Evolutionary conservation across 208 protist genomes (phyloP).

Genomic region (Kentomonas sorsogonicus): DNA sequence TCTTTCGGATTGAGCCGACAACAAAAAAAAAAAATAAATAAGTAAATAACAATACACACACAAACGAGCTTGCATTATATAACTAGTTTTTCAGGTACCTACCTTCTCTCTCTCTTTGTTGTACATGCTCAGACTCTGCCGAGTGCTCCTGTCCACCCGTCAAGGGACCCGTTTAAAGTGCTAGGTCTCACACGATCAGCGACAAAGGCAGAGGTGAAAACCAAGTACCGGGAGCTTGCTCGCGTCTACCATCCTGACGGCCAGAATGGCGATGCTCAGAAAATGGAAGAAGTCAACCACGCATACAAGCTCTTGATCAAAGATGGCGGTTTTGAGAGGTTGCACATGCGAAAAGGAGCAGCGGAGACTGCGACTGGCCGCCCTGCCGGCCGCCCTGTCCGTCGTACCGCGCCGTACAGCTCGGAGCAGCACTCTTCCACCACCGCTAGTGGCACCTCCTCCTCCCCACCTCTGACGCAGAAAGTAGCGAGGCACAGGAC

Average conservation of each 20-base stretch:
- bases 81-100: background rate
- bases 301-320: constrained; percentile 84
- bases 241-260: constrained; percentile 80
- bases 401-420: constrained; percentile 22
- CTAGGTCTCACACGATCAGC: constrained; percentile 54
- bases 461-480: constrained; percentile 11
- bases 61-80: too few species aligned
- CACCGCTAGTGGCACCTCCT: background rate
- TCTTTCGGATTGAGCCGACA: too few species aligned
- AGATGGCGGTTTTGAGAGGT: constrained; percentile 70
- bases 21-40: too few species aligned
- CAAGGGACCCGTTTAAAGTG: constrained; percentile 63
- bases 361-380: background rate
- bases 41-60: too few species aligned
- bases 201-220: constrained; percentile 81
- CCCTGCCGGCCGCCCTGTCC: constrained; percentile 15
- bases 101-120: background rate
- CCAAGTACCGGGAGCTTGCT: constrained; percentile 75
- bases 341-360: constrained; percentile 27
- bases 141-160: constrained; percentile 5
- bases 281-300: constrained; percentile 83
- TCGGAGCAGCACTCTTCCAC: constrained; percentile 22
- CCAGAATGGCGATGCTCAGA: constrained; percentile 42
- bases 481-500: too few species aligned
- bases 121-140: background rate